Evolutionary conservation across 495 filamentous ascomycete species (phyloP), one percentile per base, ranked within the genome.

Genomic region (Tuber borchii): DNA sequence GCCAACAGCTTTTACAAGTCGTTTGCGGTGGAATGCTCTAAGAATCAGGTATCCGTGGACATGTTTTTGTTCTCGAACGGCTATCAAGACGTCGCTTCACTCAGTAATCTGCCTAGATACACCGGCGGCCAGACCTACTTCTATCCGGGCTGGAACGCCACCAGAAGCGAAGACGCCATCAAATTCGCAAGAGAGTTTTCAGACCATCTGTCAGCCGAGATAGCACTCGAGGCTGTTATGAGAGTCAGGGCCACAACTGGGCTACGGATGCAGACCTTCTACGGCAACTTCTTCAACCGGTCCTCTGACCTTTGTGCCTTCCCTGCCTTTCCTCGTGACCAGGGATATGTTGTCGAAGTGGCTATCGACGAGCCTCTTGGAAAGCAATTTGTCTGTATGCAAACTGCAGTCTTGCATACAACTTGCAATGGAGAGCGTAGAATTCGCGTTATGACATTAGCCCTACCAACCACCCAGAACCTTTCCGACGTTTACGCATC

Each of bases 211-310:
- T 97, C 94, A 6, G 90, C 94, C 1, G 95, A 99, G 83, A 97
- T 99, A 81, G 96, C 94, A 0, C 87, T 99, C 70, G 95, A 99
- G 85, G 95, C 95, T 51, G 95, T 99, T 70, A 91, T 99, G 73
- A 91, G 95, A 77, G 96, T 99, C 9, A 89, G 95, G 77, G 95
- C 95, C 39, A 97, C 96, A 16, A 97, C 95, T 17, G 95, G 95
- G 70, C 86, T 99, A 71, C 90, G 95, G 45, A 98, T 98, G 93
- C 96, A 88, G 86, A 93, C 94, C 0, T 99, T 99, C 86, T 99
- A 98, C 85, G 95, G 95, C 77, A 99, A 99, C 85, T 99, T 99
- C 85, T 99, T 99, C 88, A 99, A 98, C 85, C 89, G 95, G 74
- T 94, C 91, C 82, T 97, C 93, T 26, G 96, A 99, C 85, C 90